Evolutionary conservation across 2,329 filamentous ascomycete species (phyloP).

Genomic region (Neofusicoccum cordaticola): DNA sequence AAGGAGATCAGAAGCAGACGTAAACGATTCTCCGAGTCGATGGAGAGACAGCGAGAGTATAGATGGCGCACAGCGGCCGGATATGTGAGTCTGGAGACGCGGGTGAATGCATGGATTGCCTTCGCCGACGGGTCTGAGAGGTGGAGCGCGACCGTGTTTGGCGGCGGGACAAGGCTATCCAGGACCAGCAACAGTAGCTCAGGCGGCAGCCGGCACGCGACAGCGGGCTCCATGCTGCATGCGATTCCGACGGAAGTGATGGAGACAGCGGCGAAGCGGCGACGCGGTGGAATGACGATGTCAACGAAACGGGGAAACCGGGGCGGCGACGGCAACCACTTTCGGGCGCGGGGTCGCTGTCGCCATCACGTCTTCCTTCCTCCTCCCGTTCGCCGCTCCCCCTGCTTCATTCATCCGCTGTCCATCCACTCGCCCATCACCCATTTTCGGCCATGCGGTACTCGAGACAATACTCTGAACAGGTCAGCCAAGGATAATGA

Average conservation of each 20-base stretch:
- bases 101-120: constrained; percentile 46
- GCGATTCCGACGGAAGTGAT: not conserved
- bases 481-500: too few species aligned
- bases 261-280: not conserved
- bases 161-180: constrained; percentile 23
- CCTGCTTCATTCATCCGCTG: too few species aligned
- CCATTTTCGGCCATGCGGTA: too few species aligned
- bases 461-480: too few species aligned
- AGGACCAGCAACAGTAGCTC: constrained; percentile 31
- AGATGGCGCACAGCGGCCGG: constrained; percentile 42
- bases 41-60: constrained; percentile 46
- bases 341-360: not conserved
- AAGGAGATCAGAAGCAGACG: constrained; percentile 25
- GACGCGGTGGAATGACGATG: not conserved
- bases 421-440: too few species aligned
- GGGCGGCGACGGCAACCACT: not conserved
- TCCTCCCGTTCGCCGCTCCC: too few species aligned
- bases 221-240: not conserved
- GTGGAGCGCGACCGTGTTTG: constrained; percentile 28
- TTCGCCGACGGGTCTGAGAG: constrained; percentile 42
- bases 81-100: constrained; percentile 45
- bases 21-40: constrained; percentile 38
- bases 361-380: too few species aligned
- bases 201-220: constrained; percentile 21
- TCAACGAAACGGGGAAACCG: too few species aligned